phyloP scores from a whole-genome alignment of 2,329 filamentous ascomycete species.

The Colletotrichum camelliae region DNA sequence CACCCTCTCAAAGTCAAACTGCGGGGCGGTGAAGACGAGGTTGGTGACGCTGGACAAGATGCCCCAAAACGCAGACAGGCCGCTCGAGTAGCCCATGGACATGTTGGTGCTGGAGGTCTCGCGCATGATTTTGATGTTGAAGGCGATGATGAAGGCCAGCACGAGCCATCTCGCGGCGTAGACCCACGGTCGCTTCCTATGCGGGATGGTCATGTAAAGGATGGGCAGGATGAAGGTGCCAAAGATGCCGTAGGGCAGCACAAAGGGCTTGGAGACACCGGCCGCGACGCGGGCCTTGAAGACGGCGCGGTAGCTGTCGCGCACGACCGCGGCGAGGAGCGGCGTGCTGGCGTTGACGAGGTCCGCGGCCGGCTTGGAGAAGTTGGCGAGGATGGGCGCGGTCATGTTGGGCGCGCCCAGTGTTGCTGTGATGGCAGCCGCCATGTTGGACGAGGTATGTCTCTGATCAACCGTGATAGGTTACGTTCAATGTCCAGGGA shows the following conservation, averaged over 20 bases:
- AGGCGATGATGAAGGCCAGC: constrained; percentile 44
- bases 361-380: neutral
- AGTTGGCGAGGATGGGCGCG: neutral
- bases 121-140: constrained; percentile 48
- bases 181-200: constrained; percentile 54
- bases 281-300: constrained; percentile 42
- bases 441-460: neutral
- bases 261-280: constrained; percentile 49
- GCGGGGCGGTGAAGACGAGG: constrained; percentile 60
- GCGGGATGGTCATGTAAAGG: constrained; percentile 62
- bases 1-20: constrained; percentile 61
- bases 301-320: constrained; percentile 35
- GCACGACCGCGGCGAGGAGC: constrained; percentile 24
- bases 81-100: constrained; percentile 54
- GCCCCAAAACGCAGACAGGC: constrained; percentile 56
- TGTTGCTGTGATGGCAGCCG: constrained; percentile 1
- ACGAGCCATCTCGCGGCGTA: constrained; percentile 57
- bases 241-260: constrained; percentile 58
- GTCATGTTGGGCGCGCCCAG: constrained; percentile 7
- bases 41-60: constrained; percentile 54
- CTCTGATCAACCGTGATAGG: neutral
- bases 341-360: constrained; percentile 13
- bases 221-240: constrained; percentile 54
- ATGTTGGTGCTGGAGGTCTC: constrained; percentile 56
- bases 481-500: neutral